Evolutionary conservation across 306 rosid genomes (phyloP).

Genomic region (Prunus padus): DNA sequence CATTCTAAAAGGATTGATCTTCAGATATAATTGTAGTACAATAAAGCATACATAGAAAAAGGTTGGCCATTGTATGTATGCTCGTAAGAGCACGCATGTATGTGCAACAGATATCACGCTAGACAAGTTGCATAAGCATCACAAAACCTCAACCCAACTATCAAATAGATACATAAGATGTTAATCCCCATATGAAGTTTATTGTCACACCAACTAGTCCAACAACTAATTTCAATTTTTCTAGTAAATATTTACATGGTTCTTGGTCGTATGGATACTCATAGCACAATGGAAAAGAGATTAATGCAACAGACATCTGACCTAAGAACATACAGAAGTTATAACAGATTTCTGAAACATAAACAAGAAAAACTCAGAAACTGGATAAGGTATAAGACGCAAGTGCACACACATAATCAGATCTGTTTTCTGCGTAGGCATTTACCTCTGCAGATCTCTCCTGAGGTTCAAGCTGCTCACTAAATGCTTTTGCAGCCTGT

Average conservation of each 20-base stretch:
- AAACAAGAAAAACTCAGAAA: background rate
- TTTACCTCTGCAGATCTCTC: conserved; percentile 80
- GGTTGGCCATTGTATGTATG: background rate
- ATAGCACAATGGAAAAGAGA: background rate
- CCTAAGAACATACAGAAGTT: background rate
- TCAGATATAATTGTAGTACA: background rate
- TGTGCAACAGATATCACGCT: background rate
- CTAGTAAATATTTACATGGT: no score
- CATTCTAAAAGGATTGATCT: background rate
- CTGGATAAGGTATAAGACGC: background rate
- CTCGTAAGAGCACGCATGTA: background rate
- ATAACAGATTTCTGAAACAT: background rate
- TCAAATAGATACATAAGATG: background rate
- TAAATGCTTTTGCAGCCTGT: conserved; percentile 60
- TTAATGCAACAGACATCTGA: background rate
- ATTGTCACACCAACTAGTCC: background rate
- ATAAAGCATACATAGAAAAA: background rate
- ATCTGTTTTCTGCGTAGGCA: background rate
- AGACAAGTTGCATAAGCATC: background rate
- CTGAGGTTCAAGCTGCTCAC: conserved; percentile 46
- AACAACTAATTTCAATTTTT: background rate
- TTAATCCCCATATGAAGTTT: background rate
- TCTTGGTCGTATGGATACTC: background rate
- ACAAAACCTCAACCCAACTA: background rate
- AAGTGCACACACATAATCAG: background rate